These are phyloP conservation scores for Escovopsis sp. DNA, from an alignment of 2,329 filamentous ascomycete species.

Conservation along the genomic window DNA sequence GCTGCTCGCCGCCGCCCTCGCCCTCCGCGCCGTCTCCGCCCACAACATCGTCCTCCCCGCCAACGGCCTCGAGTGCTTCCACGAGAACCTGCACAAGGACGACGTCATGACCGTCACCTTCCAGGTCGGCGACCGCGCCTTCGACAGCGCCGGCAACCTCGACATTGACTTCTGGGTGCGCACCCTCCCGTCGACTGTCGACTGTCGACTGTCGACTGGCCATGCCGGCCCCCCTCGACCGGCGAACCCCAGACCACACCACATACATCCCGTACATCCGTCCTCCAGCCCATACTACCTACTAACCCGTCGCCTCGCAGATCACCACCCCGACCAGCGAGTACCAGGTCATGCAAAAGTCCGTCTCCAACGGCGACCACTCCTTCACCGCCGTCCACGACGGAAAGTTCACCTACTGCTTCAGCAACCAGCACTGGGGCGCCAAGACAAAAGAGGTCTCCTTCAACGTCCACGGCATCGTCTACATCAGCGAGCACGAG, in stretches of 20 bases:
- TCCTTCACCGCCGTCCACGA: constrained; percentile 75
- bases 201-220: no score
- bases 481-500: constrained; percentile 87
- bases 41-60: constrained; percentile 95
- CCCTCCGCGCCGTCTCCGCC: constrained; percentile 48
- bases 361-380: constrained; percentile 81
- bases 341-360: constrained; percentile 67
- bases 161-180: constrained; percentile 97
- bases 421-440: constrained; percentile 97
- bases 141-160: constrained; percentile 83
- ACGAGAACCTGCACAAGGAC: constrained; percentile 81
- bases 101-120: constrained; percentile 98
- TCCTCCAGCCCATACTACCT: neutral
- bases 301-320: constrained; percentile 19
- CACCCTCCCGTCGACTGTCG: neutral
- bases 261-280: no score
- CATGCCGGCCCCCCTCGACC: no score
- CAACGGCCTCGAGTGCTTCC: constrained; percentile 94
- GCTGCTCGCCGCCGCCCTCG: constrained; percentile 25
- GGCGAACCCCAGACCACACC: no score
- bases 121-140: constrained; percentile 94
- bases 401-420: constrained; percentile 92
- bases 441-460: constrained; percentile 95
- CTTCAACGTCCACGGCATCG: constrained; percentile 97
- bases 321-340: constrained; percentile 65